phyloP scores from a whole-genome alignment of 495 filamentous ascomycete genomes.

The Chaetomium cochliodes region DNA sequence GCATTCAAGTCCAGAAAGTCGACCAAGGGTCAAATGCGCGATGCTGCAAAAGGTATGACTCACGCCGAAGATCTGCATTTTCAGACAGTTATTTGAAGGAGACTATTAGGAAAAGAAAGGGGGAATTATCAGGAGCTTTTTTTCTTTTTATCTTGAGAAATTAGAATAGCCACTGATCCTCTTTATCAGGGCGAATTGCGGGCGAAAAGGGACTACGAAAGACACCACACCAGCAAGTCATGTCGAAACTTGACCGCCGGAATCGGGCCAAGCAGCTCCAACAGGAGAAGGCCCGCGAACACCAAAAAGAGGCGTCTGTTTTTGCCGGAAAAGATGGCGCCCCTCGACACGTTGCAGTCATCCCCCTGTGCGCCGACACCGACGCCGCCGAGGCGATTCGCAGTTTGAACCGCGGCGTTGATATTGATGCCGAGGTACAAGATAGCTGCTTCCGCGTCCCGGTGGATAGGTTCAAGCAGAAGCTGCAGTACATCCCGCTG shows the following conservation, averaged over 20 bases:
- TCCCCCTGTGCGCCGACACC: slow-evolving; percentile 74
- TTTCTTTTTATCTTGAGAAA: too few species aligned
- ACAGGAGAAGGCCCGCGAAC: slow-evolving; percentile 74
- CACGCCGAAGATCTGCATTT: slow-evolving; percentile 12
- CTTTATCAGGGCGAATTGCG: slow-evolving; percentile 41
- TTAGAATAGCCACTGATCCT: neutral
- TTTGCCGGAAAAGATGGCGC: slow-evolving; percentile 84
- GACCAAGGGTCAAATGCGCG: slow-evolving; percentile 80
- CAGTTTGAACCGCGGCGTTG: slow-evolving; percentile 72
- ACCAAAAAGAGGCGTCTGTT: slow-evolving; percentile 68
- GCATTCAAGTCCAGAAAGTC: slow-evolving; percentile 86
- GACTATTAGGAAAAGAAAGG: too few species aligned
- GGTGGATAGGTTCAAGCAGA: slow-evolving; percentile 90
- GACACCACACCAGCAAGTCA: slow-evolving; percentile 91
- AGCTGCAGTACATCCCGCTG: slow-evolving; percentile 75
- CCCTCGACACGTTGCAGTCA: slow-evolving; percentile 85
- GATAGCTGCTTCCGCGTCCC: slow-evolving; percentile 59
- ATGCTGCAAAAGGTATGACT: slow-evolving; percentile 71
- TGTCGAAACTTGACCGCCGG: slow-evolving; percentile 92
- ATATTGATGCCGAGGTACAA: slow-evolving; percentile 67
- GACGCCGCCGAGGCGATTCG: slow-evolving; percentile 64
- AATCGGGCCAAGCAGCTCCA: slow-evolving; percentile 91
- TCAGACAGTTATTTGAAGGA: too few species aligned
- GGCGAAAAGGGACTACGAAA: slow-evolving; percentile 65
- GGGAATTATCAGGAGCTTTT: too few species aligned